A percentile compares a stretch with the other conserved stretches of the same genome.
These are phyloP conservation scores for Rauvolfia tetraphylla DNA, from an alignment of 257 asterid species.

Conservation along the genomic window DNA sequence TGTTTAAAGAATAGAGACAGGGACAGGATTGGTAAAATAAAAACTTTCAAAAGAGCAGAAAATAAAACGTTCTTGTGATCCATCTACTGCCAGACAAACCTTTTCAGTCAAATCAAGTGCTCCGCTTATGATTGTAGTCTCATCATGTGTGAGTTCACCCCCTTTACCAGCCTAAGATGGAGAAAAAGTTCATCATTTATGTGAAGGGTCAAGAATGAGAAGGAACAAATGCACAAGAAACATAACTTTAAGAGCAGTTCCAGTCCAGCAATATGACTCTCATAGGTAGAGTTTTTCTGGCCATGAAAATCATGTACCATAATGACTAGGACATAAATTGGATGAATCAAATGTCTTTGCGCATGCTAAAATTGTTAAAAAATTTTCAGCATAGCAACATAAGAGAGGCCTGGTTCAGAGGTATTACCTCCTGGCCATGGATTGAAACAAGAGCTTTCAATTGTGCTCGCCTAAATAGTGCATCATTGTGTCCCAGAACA, in stretches of 20 bases:
- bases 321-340: neutral
- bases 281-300: neutral
- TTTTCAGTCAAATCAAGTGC: slow-evolving; percentile 97
- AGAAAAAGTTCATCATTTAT: neutral
- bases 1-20: neutral
- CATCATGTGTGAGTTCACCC: slow-evolving; percentile 92
- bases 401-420: slow-evolving; percentile 4
- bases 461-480: slow-evolving; percentile 87
- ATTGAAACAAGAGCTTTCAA: slow-evolving; percentile 93
- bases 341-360: neutral
- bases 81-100: slow-evolving; percentile 36
- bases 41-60: neutral
- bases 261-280: neutral
- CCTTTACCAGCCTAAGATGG: slow-evolving; percentile 85
- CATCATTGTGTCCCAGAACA: slow-evolving; percentile 81
- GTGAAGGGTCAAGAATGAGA: neutral
- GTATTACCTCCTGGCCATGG: slow-evolving; percentile 81
- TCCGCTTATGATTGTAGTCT: slow-evolving; percentile 91
- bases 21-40: neutral
- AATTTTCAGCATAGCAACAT: neutral
- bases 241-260: neutral
- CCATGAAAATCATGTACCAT: neutral
- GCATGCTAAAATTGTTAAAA: neutral
- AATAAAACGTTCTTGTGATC: neutral
- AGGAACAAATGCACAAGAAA: neutral